Evolutionary conservation across 208 protist species (phyloP).

Genomic region (Wallacemonas sp.): DNA sequence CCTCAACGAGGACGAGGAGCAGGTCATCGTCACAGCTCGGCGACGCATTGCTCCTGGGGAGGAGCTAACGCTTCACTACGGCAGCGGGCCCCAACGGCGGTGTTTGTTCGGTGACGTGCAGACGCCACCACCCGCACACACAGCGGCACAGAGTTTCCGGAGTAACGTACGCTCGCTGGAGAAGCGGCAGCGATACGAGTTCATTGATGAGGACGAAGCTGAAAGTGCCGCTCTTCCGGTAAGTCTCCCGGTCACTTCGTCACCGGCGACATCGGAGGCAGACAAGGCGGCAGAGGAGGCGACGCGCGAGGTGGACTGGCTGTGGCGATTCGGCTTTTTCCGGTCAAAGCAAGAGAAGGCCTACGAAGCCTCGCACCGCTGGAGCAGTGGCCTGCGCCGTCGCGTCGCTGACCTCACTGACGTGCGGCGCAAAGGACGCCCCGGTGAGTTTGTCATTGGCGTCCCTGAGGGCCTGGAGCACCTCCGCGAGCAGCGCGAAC

Average conservation of each 20-base stretch:
- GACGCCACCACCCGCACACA: neutral
- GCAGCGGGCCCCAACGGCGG: slow-evolving; percentile 55
- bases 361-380: slow-evolving; percentile 56
- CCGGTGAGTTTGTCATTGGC: slow-evolving; percentile 86
- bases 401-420: slow-evolving; percentile 85
- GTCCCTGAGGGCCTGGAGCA: slow-evolving; percentile 84
- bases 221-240: slow-evolving; percentile 9
- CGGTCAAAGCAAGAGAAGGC: slow-evolving; percentile 56
- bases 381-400: slow-evolving; percentile 50
- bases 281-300: slow-evolving; percentile 29
- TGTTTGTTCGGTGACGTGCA: slow-evolving; percentile 54
- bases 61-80: slow-evolving; percentile 78
- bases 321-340: slow-evolving; percentile 84
- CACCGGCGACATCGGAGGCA: neutral
- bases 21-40: slow-evolving; percentile 44
- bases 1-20: neutral
- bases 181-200: slow-evolving; percentile 29
- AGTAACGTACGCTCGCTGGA: slow-evolving; percentile 29
- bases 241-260: neutral
- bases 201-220: slow-evolving; percentile 35
- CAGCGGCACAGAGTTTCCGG: slow-evolving; percentile 16
- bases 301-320: slow-evolving; percentile 56
- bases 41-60: slow-evolving; percentile 51
- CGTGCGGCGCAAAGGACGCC: slow-evolving; percentile 64
- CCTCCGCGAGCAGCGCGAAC: slow-evolving; percentile 73